phyloP scores from a whole-genome alignment of 768 basidiomycete genomes.

The Suillus subalutaceus region DNA sequence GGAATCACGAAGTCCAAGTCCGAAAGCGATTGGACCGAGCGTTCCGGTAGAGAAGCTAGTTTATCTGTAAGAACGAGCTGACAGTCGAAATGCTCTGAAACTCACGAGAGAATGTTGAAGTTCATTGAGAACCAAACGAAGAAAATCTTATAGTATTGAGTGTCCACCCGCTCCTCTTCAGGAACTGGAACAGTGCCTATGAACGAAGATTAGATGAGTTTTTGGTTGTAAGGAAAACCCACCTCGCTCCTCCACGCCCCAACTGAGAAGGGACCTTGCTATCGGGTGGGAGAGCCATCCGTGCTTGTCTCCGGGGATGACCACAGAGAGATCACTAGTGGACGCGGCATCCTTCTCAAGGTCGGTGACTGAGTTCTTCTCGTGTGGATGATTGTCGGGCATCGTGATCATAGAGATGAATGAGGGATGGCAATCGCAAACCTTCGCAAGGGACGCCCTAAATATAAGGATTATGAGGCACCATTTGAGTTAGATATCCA shows the following conservation, averaged over 20 bases:
- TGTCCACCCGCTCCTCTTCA: slow-evolving; percentile 52
- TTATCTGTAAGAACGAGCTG: neutral
- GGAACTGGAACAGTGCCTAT: slow-evolving; percentile 58
- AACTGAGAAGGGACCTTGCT: slow-evolving; percentile 25
- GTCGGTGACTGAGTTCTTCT: slow-evolving; percentile 24
- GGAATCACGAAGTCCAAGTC: slow-evolving; percentile 62
- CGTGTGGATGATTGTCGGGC: slow-evolving; percentile 25
- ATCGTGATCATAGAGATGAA: slow-evolving; percentile 18
- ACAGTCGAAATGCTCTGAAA: slow-evolving; percentile 1
- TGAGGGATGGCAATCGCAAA: slow-evolving; percentile 6
- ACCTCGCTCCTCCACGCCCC: slow-evolving; percentile 38
- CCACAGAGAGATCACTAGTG: slow-evolving; percentile 1
- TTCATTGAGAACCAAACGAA: slow-evolving; percentile 76
- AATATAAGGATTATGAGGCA: neutral
- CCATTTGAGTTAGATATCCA: neutral
- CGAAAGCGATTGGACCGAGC: slow-evolving; percentile 64
- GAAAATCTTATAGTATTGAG: slow-evolving; percentile 65
- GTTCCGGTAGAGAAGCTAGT: slow-evolving; percentile 67
- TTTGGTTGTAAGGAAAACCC: neutral
- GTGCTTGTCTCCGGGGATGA: slow-evolving; percentile 6
- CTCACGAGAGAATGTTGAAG: slow-evolving; percentile 62
- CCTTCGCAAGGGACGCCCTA: neutral
- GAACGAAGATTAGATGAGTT: neutral
- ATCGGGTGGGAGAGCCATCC: slow-evolving; percentile 10
- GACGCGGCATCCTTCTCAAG: slow-evolving; percentile 32